Evolutionary conservation across 805 yeast genomes (phyloP).

Genomic region (Phaffomyces opuntiae): DNA sequence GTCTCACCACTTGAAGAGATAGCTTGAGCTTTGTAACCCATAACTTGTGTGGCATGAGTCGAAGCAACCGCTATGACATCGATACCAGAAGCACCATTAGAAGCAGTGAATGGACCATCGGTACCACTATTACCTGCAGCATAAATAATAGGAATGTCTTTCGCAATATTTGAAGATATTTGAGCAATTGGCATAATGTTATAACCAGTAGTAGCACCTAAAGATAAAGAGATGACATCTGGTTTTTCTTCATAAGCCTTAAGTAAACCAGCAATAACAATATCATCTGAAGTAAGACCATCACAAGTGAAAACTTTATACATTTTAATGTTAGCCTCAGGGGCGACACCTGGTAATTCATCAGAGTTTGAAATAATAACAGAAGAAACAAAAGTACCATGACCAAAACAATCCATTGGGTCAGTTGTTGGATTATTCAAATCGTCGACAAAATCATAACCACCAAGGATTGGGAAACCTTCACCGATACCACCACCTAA

Average conservation of each 20-base stretch:
- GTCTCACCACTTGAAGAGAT: constrained; percentile 7
- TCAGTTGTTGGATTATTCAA: constrained; percentile 6
- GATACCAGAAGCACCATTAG: constrained; percentile 11
- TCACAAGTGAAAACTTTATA: constrained; percentile 12
- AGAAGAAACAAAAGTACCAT: constrained; percentile 15
- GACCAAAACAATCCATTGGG: constrained; percentile 15
- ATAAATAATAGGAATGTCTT: constrained; percentile 8
- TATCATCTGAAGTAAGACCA: constrained; percentile 7
- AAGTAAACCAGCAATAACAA: constrained; percentile 12
- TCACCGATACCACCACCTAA: constrained; percentile 10
- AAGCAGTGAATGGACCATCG: constrained; percentile 8
- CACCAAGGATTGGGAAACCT: constrained; percentile 9
- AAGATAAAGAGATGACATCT: constrained; percentile 11
- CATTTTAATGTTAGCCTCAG: constrained; percentile 11
- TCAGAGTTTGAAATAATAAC: constrained; percentile 9
- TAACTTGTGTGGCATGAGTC: constrained; percentile 9
- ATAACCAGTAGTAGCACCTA: constrained; percentile 12
- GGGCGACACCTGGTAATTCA: constrained; percentile 11
- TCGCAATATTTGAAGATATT: constrained; percentile 9
- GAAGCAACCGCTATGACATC: constrained; percentile 13
- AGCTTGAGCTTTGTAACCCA: constrained; percentile 6
- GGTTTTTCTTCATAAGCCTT: constrained; percentile 10
- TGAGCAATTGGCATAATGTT: constrained; percentile 8
- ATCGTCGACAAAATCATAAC: constrained; percentile 9
- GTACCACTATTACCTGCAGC: constrained; percentile 15